Conservation (phyloP, 2,329 filamentous ascomycete genomes). For the Xylaria sp. region DNA sequence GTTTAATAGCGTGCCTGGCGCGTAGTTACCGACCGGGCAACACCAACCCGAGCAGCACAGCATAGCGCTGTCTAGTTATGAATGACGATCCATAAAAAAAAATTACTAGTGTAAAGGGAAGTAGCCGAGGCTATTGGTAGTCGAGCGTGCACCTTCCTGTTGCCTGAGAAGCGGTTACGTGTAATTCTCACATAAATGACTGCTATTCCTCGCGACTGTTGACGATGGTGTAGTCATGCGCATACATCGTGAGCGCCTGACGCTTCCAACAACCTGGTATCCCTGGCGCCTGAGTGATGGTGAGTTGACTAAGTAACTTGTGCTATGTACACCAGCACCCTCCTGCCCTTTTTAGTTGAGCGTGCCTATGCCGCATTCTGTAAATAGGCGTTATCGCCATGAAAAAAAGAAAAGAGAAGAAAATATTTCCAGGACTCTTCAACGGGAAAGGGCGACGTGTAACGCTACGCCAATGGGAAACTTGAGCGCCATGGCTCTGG, state of each 20-base stretch:
- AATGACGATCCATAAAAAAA: neutral
- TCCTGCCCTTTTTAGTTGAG: slow-evolving; percentile 18
- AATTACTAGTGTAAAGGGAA: neutral
- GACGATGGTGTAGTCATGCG: slow-evolving; percentile 1
- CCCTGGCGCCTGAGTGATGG: slow-evolving; percentile 1
- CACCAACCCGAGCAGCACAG: slow-evolving; percentile 6
- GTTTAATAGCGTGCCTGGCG: slow-evolving; percentile 1
- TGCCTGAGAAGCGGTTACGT: neutral
- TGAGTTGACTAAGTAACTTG: neutral
- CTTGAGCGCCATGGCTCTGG: slow-evolving; percentile 13
- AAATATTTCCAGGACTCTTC: neutral
- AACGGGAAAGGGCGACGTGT: neutral
- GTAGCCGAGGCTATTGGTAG: neutral
- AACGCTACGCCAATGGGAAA: slow-evolving; percentile 10
- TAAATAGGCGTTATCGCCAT: neutral
- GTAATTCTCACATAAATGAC: neutral
- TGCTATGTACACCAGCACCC: neutral
- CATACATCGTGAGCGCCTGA: slow-evolving; percentile 5
- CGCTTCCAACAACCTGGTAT: slow-evolving; percentile 4
- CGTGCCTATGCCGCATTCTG: neutral
- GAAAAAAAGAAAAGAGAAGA: neutral
- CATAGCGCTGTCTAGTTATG: neutral
- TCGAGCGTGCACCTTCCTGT: neutral
- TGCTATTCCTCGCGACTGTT: neutral
- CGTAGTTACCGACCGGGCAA: slow-evolving; percentile 1